A percentile compares a stretch with the other conserved stretches of the same genome.
These are phyloP conservation scores for Guillardia theta DNA, from an alignment of 78 protist species.

Conservation along the genomic window DNA sequence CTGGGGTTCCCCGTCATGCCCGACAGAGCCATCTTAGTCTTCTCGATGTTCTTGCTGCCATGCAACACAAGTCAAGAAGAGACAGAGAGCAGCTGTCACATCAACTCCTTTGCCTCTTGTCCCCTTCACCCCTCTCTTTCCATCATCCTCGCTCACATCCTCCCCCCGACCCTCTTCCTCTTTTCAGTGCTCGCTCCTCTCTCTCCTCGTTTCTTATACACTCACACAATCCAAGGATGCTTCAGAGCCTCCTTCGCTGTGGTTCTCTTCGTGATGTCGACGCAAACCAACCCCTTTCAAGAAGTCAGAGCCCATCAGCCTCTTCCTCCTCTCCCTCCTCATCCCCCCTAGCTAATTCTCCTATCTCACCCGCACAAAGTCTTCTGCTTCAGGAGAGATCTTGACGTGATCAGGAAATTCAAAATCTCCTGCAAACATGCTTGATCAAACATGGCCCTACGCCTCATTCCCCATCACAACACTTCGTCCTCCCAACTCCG, in stretches of 20 bases:
- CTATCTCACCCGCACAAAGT: neutral
- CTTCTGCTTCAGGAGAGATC: neutral
- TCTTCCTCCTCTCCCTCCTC: too few relatives aligned
- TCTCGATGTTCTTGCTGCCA: neutral
- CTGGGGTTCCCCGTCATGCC: too few relatives aligned
- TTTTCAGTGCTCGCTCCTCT: too few relatives aligned
- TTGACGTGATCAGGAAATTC: neutral
- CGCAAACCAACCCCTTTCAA: neutral
- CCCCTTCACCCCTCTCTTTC: neutral
- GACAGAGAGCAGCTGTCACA: neutral
- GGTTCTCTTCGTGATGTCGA: neutral
- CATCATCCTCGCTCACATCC: neutral
- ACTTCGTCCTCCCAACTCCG: neutral
- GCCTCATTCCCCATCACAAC: neutral
- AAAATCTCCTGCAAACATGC: neutral
- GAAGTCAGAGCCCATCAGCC: too few relatives aligned
- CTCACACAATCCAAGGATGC: slow-evolving; percentile 16
- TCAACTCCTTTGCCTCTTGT: neutral
- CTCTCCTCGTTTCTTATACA: too few relatives aligned
- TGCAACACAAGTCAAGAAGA: neutral
- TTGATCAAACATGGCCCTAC: neutral
- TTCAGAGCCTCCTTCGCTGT: neutral
- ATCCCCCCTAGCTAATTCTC: too few relatives aligned
- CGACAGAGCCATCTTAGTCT: too few relatives aligned
- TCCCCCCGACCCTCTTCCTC: neutral